phyloP scores from a whole-genome alignment of 2,329 filamentous ascomycete genomes.

The Aspergillus sp. region DNA sequence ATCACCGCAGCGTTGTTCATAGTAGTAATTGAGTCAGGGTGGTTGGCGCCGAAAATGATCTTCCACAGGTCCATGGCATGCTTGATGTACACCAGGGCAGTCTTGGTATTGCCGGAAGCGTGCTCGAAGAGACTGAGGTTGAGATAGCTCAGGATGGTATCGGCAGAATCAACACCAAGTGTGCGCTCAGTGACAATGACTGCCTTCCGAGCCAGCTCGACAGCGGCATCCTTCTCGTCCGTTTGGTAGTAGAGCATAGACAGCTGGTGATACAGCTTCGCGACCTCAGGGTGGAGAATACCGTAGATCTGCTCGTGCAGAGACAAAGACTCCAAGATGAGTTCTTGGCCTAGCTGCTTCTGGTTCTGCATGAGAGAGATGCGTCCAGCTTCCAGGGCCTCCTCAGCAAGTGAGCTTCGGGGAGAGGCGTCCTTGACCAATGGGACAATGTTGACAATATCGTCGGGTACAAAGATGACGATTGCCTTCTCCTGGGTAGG shows the following conservation, averaged over 20 bases:
- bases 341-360: conserved; percentile 91
- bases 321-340: conserved; percentile 92
- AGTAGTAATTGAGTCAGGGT: conserved; percentile 97
- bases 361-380: conserved; percentile 96
- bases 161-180: conserved; percentile 85
- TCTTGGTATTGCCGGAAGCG: conserved; percentile 83
- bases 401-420: conserved; percentile 86
- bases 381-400: conserved; percentile 90
- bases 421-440: conserved; percentile 92
- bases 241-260: conserved; percentile 96
- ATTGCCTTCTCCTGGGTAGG: conserved; percentile 46
- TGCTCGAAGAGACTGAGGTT: conserved; percentile 95
- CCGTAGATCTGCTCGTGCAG: conserved; percentile 98
- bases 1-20: conserved; percentile 99
- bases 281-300: conserved; percentile 93
- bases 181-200: conserved; percentile 95
- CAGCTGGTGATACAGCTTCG: conserved; percentile 88
- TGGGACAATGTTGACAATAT: conserved; percentile 90
- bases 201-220: conserved; percentile 93
- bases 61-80: conserved; percentile 96
- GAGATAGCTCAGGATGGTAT: conserved; percentile 92
- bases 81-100: conserved; percentile 82
- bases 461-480: conserved; percentile 74
- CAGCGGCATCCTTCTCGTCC: conserved; percentile 94
- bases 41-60: conserved; percentile 87